phyloP scores from a whole-genome alignment of 345 rosid genomes.

The Theobroma cacao region DNA sequence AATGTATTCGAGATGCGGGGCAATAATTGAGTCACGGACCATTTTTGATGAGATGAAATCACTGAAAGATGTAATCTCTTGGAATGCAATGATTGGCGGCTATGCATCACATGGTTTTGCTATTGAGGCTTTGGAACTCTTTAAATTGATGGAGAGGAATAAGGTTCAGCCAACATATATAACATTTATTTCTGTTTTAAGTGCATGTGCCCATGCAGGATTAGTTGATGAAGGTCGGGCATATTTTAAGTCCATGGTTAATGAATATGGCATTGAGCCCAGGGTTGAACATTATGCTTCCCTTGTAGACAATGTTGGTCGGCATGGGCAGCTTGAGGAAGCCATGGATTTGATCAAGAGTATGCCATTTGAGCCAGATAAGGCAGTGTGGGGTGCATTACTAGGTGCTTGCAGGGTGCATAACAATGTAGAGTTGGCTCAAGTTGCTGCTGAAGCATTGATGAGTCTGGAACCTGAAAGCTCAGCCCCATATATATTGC shows the following conservation, averaged over 20 bases:
- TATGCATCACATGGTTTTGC: slow-evolving; percentile 23
- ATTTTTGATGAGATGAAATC: slow-evolving; percentile 15
- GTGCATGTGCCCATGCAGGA: slow-evolving; percentile 15
- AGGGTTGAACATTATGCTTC: slow-evolving; percentile 16
- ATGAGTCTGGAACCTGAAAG: slow-evolving; percentile 18
- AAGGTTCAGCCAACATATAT: slow-evolving; percentile 19
- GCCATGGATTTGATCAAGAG: slow-evolving; percentile 16
- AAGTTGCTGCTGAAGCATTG: slow-evolving; percentile 21
- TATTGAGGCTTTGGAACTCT: slow-evolving; percentile 12
- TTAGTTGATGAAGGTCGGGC: slow-evolving; percentile 13
- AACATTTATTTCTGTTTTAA: slow-evolving; percentile 17
- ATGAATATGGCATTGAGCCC: slow-evolving; percentile 18
- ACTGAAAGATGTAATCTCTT: slow-evolving; percentile 10
- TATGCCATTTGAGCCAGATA: slow-evolving; percentile 20
- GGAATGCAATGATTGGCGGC: slow-evolving; percentile 22
- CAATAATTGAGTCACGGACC: not conserved
- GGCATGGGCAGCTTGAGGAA: slow-evolving; percentile 16
- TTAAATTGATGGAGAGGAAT: slow-evolving; percentile 12
- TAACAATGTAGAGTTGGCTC: slow-evolving; percentile 19
- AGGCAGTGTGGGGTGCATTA: slow-evolving; percentile 16
- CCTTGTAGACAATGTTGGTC: slow-evolving; percentile 16
- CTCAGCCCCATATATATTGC: slow-evolving; percentile 11
- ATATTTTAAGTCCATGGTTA: slow-evolving; percentile 14
- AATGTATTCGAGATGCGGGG: slow-evolving; percentile 19
- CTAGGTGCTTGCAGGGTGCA: slow-evolving; percentile 14